Evolutionary conservation across 768 basidiomycete genomes (phyloP).

Genomic region (Exidia glandulosa): DNA sequence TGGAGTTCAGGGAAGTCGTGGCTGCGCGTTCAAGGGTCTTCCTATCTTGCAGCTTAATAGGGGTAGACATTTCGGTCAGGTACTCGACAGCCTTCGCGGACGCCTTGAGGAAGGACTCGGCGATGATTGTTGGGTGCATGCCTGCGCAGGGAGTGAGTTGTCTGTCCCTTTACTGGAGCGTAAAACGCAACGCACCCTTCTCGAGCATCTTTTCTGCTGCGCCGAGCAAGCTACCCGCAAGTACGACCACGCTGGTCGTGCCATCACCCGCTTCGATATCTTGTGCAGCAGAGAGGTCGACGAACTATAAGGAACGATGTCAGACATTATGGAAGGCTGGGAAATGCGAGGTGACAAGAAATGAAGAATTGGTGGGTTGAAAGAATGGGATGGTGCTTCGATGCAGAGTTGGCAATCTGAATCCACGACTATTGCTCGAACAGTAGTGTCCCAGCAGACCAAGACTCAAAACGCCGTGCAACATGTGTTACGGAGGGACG

Average conservation of each 20-base stretch:
- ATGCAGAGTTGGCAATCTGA: no score
- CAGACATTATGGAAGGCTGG: no score
- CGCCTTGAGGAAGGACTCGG: conserved; percentile 89
- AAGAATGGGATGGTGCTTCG: no score
- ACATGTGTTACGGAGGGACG: no score
- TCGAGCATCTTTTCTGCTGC: conserved; percentile 95
- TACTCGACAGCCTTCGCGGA: conserved; percentile 90
- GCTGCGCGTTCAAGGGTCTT: conserved; percentile 82
- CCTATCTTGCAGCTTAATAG: conserved; percentile 83
- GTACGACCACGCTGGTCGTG: conserved; percentile 92
- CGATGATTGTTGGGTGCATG: conserved; percentile 94
- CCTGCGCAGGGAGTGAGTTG: conserved; percentile 20
- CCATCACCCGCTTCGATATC: conserved; percentile 98
- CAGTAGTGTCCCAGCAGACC: not conserved
- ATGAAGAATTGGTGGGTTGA: no score
- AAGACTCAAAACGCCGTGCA: no score
- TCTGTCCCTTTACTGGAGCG: not conserved
- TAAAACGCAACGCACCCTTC: conserved; percentile 44
- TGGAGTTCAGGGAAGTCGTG: conserved; percentile 91
- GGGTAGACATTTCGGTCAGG: conserved; percentile 82
- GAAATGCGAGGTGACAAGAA: no score
- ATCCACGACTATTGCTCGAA: no score
- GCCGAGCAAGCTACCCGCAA: conserved; percentile 84
- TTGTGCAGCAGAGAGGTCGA: conserved; percentile 95
- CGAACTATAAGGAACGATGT: conserved; percentile 78